Base-by-base conservation (phyloP, 352 stramenopile species). In the Globisporangium echinulatum region DNA sequence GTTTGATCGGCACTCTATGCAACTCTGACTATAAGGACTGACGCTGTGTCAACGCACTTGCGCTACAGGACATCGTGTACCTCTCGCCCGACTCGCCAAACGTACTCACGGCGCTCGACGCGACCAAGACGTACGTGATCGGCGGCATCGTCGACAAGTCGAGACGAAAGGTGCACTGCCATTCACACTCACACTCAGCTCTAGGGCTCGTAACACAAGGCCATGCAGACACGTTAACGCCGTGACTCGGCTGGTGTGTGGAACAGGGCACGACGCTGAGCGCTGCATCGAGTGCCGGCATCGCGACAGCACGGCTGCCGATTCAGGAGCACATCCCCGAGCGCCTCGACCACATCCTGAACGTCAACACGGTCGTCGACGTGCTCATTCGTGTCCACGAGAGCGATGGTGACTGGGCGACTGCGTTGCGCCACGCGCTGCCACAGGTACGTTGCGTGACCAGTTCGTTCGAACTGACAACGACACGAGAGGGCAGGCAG, bases 61-160 rank as follows among this genome's bases (percentile, higher is more conserved):
- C 10, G 33, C 11, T 44, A 14, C 54, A 75, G 69, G 57, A 81
- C n/a, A 61, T 92, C 5, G 79, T 92, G 19, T 92, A 90, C 69
- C 56, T 92, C 49, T 90, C 83, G 0, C 83, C 83, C 0, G 83
- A 92, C 63, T 87, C 83, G 13, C 67, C 77, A 2, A 88, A 84
- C 62, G 70, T 89, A 10, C 68, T 92, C 5, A 49, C 67, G 14
- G 72, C 69, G 52, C 71, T 90, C 46, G 83, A 92, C 10, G 48
- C 65, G 0, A 72, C 54, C 39, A 92, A 90, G 63, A 85, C 79
- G 54, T 92, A 92, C 52, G 79, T 92, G 47, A 90, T 92, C 51
- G 83, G 82, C 8, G 80, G 83, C 57, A 90, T 92, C 54, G 80
- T 92, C 25, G 83, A 92, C 66, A 88, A 88, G 61, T 88, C 79